A percentile compares a stretch with the other conserved stretches of the same genome.
These are phyloP conservation scores for Porogramme epimiltina DNA, from an alignment of 1,284 basidiomycete species.

Conservation along the genomic window DNA sequence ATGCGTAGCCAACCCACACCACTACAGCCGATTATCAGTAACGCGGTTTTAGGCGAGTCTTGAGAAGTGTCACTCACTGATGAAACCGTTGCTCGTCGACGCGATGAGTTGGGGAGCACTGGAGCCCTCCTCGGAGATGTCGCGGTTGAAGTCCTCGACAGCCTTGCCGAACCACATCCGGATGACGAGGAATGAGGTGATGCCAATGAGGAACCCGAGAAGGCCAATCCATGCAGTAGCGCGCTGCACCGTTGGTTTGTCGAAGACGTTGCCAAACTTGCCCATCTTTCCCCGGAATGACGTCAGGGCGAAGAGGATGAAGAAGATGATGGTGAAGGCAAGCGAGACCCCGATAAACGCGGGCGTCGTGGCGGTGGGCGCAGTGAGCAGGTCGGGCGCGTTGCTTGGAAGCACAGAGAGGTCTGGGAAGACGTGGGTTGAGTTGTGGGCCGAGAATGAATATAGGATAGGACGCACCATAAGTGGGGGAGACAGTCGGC, in stretches of 20 bases:
- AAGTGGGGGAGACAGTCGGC: conserved; percentile 58
- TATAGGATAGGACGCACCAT: conserved; percentile 44
- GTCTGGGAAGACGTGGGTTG: conserved; percentile 43
- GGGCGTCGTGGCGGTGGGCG: conserved; percentile 63
- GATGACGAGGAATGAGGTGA: conserved; percentile 69
- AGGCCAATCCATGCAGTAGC: conserved; percentile 74
- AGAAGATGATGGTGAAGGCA: conserved; percentile 62
- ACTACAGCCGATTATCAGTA: conserved; percentile 43
- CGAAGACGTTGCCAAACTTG: conserved; percentile 50
- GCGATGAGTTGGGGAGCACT: conserved; percentile 64
- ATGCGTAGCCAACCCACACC: conserved; percentile 77
- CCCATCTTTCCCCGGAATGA: conserved; percentile 70
- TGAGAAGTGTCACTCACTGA: conserved; percentile 50
- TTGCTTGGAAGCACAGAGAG: conserved; percentile 59
- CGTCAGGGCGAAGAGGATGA: conserved; percentile 65
- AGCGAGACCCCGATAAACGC: conserved; percentile 67
- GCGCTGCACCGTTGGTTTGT: conserved; percentile 60
- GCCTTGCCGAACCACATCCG: conserved; percentile 84
- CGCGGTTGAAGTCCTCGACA: conserved; percentile 73
- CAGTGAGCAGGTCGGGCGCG: conserved; percentile 57
- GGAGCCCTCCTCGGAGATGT: conserved; percentile 51
- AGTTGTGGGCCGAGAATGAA: not conserved
- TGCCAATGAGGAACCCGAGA: conserved; percentile 72
- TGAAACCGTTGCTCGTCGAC: conserved; percentile 70
- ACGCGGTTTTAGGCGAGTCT: not conserved